Base-by-base conservation (phyloP, 164 flowering plant genomes). In the Tetrastigma voinierianum region DNA sequence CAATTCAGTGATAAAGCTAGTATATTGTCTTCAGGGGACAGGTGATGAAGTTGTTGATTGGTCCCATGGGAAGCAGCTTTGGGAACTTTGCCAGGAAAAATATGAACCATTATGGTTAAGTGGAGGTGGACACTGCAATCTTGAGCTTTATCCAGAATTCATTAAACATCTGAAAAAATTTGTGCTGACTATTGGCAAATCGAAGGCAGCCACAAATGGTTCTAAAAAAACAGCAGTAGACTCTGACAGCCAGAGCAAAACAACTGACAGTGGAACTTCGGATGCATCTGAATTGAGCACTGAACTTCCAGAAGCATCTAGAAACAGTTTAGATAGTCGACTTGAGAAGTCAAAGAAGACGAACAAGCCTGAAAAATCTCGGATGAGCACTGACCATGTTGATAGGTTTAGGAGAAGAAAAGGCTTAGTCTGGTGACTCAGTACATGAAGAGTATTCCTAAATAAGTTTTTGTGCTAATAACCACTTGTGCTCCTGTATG, bases 101-200 rank as follows among this genome's bases (percentile, higher is more conserved):
- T 87, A 88, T 62, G 97, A 94, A 44, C 98, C 98, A 14, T 76
- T 91, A 4, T 94, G 98, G 97, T 62, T 94, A 70, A 86, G 67
- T 62, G 98, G 98, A 12, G 98, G 98, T 57, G 95, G 95, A 17
- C 98, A 94, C 68, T 90, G 93, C 82, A 87, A 90, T 73, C 92
- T 94, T 45, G 97, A 94, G 79, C 82, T 89, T 61, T 91, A 88
- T 68, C 96, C 97, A 0, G 97, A 90, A 69, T 94, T 80, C 79
- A 90, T 94, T 63, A 88, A 74, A 74, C 95, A 89, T 65, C 75
- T 94, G 77, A 91, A 90, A 80, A 90, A 86, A 66, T 91, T 87
- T 75, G 89, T 94, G 45, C 64, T 80, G 23, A 60, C 77, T 14
- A 67, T 90, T 67, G 83, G 84, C 59, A 94, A 91, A 77, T 70